These are phyloP conservation scores for Cubamyces sp. DNA, from an alignment of 768 basidiomycete genomes.

Conservation along the genomic window DNA sequence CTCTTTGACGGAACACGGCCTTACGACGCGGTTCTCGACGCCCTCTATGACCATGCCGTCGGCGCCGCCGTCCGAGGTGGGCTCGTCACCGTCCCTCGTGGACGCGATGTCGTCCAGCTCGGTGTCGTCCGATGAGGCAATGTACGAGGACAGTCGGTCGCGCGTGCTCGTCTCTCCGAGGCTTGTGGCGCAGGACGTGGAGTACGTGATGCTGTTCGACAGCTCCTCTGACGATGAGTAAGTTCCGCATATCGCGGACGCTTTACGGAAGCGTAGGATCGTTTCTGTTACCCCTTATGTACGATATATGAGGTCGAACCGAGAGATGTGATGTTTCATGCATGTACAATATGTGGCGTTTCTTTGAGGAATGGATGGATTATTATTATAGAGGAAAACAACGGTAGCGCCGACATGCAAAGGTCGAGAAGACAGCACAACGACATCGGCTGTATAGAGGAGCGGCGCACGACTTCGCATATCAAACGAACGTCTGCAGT, in stretches of 20 bases:
- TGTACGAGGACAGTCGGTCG: conserved; percentile 62
- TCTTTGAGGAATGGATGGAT: neutral
- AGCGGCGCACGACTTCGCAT: too few species aligned
- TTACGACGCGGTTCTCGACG: conserved; percentile 18
- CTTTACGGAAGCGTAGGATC: neutral
- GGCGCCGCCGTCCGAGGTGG: conserved; percentile 33
- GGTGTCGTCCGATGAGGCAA: conserved; percentile 45
- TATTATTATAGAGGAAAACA: too few species aligned
- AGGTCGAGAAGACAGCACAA: too few species aligned
- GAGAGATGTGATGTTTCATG: neutral
- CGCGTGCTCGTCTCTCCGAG: conserved; percentile 38
- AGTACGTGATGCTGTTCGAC: conserved; percentile 78
- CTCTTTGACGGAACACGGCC: conserved; percentile 24
- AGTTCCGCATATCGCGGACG: neutral
- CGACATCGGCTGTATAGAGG: too few species aligned
- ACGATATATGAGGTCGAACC: neutral
- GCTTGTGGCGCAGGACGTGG: conserved; percentile 41
- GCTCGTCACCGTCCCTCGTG: conserved; percentile 59
- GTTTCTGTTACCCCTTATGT: neutral
- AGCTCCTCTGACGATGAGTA: conserved; percentile 60
- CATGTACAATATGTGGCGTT: neutral
- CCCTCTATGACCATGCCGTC: conserved; percentile 32
- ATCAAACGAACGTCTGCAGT: too few species aligned
- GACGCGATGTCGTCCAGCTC: conserved; percentile 56
- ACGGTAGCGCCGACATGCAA: too few species aligned